Evolutionary conservation across 805 yeast species (phyloP).

Genomic region (Cyberlindnera misumaiensis): DNA sequence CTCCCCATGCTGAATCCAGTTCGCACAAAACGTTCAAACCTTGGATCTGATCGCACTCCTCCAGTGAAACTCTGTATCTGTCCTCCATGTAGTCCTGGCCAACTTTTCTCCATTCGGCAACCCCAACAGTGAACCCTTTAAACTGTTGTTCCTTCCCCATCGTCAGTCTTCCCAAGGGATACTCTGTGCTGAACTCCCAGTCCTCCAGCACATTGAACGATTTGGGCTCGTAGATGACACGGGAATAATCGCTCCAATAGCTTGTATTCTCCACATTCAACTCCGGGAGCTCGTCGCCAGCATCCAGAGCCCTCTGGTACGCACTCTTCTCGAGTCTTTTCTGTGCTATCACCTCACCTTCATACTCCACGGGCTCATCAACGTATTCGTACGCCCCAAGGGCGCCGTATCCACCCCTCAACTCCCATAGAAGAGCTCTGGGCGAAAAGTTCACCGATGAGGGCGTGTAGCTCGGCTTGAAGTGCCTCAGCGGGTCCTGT

Average conservation of each 20-base stretch:
- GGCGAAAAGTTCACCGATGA: constrained; percentile 63
- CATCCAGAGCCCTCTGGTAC: constrained; percentile 61
- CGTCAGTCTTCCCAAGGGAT: constrained; percentile 22
- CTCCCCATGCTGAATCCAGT: constrained; percentile 80
- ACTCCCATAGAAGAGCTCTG: constrained; percentile 75
- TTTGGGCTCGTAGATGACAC: constrained; percentile 58
- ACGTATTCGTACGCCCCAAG: constrained; percentile 46
- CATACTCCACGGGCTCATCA: constrained; percentile 8
- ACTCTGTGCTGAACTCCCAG: constrained; percentile 47
- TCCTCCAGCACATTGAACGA: constrained; percentile 46
- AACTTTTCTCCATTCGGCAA: constrained; percentile 43
- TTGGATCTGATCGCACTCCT: constrained; percentile 64
- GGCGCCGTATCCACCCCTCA: constrained; percentile 69
- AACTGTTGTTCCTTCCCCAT: constrained; percentile 34
- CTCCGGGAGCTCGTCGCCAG: constrained; percentile 28
- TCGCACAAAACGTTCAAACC: constrained; percentile 72
- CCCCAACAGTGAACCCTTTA: constrained; percentile 47
- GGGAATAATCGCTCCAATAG: constrained; percentile 79
- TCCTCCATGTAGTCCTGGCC: constrained; percentile 50
- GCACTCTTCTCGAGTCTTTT: constrained; percentile 39
- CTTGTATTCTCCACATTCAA: constrained; percentile 37
- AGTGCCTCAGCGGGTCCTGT: constrained; percentile 40
- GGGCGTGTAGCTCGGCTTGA: constrained; percentile 33
- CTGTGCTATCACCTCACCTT: constrained; percentile 28
- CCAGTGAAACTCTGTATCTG: constrained; percentile 55